phyloP scores from a whole-genome alignment of 148 eudicot genomes.

The Vaccinium darrowii region DNA sequence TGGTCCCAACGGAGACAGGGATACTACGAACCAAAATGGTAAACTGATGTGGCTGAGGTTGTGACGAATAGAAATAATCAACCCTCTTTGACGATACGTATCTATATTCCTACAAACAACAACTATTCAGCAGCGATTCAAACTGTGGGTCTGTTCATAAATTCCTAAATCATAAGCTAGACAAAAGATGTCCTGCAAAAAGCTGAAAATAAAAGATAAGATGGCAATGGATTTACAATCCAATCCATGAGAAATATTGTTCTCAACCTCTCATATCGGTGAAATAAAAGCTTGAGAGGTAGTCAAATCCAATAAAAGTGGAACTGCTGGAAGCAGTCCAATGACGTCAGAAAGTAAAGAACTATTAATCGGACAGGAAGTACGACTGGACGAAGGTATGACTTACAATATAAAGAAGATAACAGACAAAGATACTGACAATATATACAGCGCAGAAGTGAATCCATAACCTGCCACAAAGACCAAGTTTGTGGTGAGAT shows the following conservation, averaged over 20 bases:
- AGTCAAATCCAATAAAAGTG: conserved; percentile 1
- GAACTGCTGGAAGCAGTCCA: neutral
- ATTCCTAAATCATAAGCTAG: conserved; percentile 1
- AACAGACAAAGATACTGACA: conserved; percentile 53
- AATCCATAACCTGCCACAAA: conserved; percentile 59
- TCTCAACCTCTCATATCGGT: neutral
- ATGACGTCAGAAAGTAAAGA: neutral
- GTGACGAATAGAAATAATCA: conserved; percentile 60
- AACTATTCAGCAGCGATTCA: conserved; percentile 4
- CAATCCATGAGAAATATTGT: neutral
- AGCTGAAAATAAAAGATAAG: neutral
- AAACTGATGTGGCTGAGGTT: conserved; percentile 76
- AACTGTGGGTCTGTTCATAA: neutral
- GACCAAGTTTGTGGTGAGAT: conserved; percentile 16
- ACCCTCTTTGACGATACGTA: conserved; percentile 61
- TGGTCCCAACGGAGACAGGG: conserved; percentile 54
- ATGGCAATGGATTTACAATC: neutral
- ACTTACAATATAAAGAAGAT: conserved; percentile 62
- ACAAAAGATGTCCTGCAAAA: neutral
- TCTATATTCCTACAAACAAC: conserved; percentile 58
- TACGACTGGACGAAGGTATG: neutral
- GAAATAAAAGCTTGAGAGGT: neutral
- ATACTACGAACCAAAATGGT: conserved; percentile 82
- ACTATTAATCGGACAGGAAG: neutral
- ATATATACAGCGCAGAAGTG: conserved; percentile 62